A percentile compares a stretch with the other conserved stretches of the same genome.
phyloP scores from a whole-genome alignment of 306 rosid species.

The Cucurbita moschata region DNA sequence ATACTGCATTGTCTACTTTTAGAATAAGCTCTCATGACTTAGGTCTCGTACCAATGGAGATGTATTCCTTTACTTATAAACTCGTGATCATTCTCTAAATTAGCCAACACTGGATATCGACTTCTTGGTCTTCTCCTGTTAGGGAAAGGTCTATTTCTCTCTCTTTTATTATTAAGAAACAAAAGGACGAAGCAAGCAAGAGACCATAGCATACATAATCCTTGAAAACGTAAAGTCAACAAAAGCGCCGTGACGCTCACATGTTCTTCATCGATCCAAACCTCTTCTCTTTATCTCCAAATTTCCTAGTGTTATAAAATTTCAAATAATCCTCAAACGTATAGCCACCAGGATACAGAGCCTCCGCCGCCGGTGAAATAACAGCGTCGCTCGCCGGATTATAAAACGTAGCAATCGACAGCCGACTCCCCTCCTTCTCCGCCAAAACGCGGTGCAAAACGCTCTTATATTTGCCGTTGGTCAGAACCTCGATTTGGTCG shows the following conservation, averaged over 20 bases:
- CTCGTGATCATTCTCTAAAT: no score
- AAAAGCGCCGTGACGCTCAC: neutral
- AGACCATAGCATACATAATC: no score
- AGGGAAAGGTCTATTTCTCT: no score
- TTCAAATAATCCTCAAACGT: constrained; percentile 55
- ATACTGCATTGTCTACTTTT: no score
- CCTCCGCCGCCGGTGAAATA: constrained; percentile 49
- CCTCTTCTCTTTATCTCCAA: constrained; percentile 52
- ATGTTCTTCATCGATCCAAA: constrained; percentile 47
- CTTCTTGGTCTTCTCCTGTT: no score
- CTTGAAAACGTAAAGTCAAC: no score
- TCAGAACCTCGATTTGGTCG: constrained; percentile 63
- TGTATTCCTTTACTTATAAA: no score
- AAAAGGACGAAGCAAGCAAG: no score
- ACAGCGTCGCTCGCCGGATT: constrained; percentile 56
- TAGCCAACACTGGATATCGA: no score
- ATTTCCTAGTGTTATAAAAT: constrained; percentile 61
- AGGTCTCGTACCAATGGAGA: no score
- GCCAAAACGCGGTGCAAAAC: constrained; percentile 59
- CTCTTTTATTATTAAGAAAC: no score
- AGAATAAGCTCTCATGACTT: no score
- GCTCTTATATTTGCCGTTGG: constrained; percentile 54
- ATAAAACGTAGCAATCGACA: constrained; percentile 75
- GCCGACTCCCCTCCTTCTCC: constrained; percentile 51
- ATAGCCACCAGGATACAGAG: constrained; percentile 41